Evolutionary conservation across 768 basidiomycete genomes (phyloP).

Genomic region (Suillus subluteus): DNA sequence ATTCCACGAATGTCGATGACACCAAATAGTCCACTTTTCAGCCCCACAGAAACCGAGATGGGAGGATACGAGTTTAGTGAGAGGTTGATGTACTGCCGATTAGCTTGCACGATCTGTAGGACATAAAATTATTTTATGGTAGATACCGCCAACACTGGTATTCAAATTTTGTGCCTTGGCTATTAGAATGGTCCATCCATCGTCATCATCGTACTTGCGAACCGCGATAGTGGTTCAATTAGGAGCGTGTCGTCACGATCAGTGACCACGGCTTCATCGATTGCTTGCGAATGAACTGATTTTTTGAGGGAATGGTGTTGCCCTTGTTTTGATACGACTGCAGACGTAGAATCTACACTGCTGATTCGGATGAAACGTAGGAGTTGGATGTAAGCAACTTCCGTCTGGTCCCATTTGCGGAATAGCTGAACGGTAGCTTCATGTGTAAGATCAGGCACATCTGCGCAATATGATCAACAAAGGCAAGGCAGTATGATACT

Average conservation of each 20-base stretch:
- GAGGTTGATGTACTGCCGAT: slow-evolving; percentile 38
- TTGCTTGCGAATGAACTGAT: slow-evolving; percentile 10
- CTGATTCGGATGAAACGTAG: slow-evolving; percentile 80
- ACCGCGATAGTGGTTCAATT: slow-evolving; percentile 34
- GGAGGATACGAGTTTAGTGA: slow-evolving; percentile 31
- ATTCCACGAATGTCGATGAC: slow-evolving; percentile 26
- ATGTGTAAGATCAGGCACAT: slow-evolving; percentile 81
- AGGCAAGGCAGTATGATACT: slow-evolving; percentile 7
- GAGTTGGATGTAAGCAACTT: slow-evolving; percentile 68
- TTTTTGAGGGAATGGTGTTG: slow-evolving; percentile 47
- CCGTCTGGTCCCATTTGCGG: slow-evolving; percentile 78
- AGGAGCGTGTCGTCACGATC: slow-evolving; percentile 31
- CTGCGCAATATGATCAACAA: slow-evolving; percentile 40
- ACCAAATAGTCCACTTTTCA: slow-evolving; percentile 25
- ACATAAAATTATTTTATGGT: slow-evolving; percentile 17
- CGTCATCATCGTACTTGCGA: slow-evolving; percentile 40
- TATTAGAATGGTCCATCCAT: slow-evolving; percentile 38
- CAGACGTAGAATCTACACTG: slow-evolving; percentile 50
- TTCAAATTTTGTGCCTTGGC: slow-evolving; percentile 8
- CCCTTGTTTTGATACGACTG: slow-evolving; percentile 62
- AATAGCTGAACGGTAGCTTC: slow-evolving; percentile 70
- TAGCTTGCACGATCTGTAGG: slow-evolving; percentile 24
- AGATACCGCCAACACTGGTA: slow-evolving; percentile 5
- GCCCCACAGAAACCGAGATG: slow-evolving; percentile 34
- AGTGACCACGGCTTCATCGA: slow-evolving; percentile 33